A percentile compares a stretch with the other conserved stretches of the same genome.
Conservation (phyloP, 2,329 filamentous ascomycete genomes). For the Colletotrichum sp. region DNA sequence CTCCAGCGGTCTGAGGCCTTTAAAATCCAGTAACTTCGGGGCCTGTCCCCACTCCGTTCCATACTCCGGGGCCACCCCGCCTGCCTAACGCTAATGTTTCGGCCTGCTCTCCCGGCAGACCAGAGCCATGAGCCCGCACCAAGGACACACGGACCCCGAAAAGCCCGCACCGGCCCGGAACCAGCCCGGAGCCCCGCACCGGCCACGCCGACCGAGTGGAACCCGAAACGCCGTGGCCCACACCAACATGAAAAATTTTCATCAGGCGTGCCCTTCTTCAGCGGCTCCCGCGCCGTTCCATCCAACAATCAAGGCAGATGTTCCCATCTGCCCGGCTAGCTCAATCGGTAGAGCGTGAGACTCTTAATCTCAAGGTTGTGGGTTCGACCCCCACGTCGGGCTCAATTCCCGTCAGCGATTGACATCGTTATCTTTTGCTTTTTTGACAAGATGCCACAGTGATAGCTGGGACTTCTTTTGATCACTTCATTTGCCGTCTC, state of each 20-base stretch:
- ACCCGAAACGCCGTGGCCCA: background rate
- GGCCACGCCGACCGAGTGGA: background rate
- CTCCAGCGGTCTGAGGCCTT: background rate
- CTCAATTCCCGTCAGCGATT: slow-evolving; percentile 26
- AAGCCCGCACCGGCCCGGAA: background rate
- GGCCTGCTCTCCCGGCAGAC: background rate
- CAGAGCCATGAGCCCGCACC: background rate
- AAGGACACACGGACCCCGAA: background rate
- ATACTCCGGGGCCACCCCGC: background rate
- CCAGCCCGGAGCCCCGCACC: background rate
- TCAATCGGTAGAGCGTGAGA: slow-evolving; percentile 78
- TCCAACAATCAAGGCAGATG: slow-evolving; percentile 5
- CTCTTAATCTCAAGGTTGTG: slow-evolving; percentile 51
- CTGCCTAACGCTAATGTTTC: background rate
- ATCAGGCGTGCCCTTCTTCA: background rate
- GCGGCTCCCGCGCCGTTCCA: fast-evolving
- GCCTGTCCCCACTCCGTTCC: background rate
- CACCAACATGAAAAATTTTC: slow-evolving; percentile 1
- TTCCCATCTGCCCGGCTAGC: slow-evolving; percentile 56
- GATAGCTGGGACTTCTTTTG: fast-evolving
- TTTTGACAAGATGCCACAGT: background rate
- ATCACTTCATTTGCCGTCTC: too few relatives aligned
- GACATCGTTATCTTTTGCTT: background rate
- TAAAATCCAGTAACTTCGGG: background rate
- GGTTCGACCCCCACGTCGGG: slow-evolving; percentile 29